Base-by-base conservation (phyloP, 2,329 filamentous ascomycete species). In the Calonectria honghensis region DNA sequence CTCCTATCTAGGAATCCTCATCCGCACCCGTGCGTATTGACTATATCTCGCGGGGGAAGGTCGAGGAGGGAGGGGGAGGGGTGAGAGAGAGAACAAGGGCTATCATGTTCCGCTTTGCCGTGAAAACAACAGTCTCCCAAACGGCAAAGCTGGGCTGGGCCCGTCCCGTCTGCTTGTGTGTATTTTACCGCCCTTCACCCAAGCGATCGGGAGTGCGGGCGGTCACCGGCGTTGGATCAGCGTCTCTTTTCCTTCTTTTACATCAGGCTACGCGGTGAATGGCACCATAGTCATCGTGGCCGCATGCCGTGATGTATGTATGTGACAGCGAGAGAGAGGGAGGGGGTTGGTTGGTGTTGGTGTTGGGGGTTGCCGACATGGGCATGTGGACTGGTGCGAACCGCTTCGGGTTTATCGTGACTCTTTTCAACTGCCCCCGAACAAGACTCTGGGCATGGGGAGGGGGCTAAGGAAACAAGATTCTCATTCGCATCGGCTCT, bases 261-360 rank as follows among this genome's bases (percentile, higher is more conserved):
- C 18, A 18, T 32, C 24, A 18, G 57, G 18, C n/a, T 68, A 35
- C 31, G 51, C 66, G 66, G 57, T 69, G 66, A 14, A 69, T 45
- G 27, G n/a, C 35, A 48, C 51, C 66, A 68, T 59, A 29, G 37
- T 29, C 37, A 69, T 59, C 39, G 66, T 41, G 39, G 66, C 20
- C 39, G 66, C 66, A 61, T 67, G 66, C 66, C 16, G 66, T 24
- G 64, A 67, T 67, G 45, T 69, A 52, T 69, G 66, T 67, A 32
- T 69, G 66, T 69, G 66, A 50, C 66, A 39, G 14, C 6, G 45
- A 24, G 63, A 24, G 41, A 24, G 66, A 18, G 66, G 51, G 18
- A 20, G 35, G 35, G 24, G 41, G 14, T 61, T 32, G 31, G 32
- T 35, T 35, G 32, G 32, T 35, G 32, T 35, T 35, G 32, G 32